Base-by-base conservation (phyloP, 2,329 filamentous ascomycete species). In the Chaetoscypha palmicola region DNA sequence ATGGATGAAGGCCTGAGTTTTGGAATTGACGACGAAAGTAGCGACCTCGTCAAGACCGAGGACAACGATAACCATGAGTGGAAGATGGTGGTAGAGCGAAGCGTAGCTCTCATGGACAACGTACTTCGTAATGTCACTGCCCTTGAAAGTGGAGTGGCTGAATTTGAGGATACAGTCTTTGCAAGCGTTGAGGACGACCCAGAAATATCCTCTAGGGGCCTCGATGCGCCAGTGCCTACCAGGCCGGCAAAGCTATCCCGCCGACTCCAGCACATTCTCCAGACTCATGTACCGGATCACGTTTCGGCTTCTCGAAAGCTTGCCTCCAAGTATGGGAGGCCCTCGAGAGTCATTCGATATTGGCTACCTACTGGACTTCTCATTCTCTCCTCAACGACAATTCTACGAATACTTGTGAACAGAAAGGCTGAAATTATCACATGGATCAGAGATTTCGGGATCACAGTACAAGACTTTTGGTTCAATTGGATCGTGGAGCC, bases 401-500 rank as follows among this genome's bases (percentile, higher is more conserved):
- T 94, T n/a, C 69, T 97, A 12, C 81, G 82, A 17, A 77, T 97
- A 28, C 65, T 94, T 22, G 72, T 85, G 48, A 86, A 83, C 59
- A 76, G 81, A 40, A 79, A 79, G 56, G 83, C 83, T 16, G 86
- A 91, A 53, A 83, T 98, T 16, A 53, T 86, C 20, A 73, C 79
- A 36, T 96, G 90, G 89, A 71, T 94, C 34, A 71, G 75, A 26
- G 85, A 92, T 51, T 67, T 95, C 20, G 91, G 88, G 5, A 69
- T 71, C 1, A 98, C 92, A 0, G 68, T 81, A 1, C 75, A 86
- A 42, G 91, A 94, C 63, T 98, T 98, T 62, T 96, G 90, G 86
- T 73, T 81, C 48, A 98, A 98, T 63, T 98, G 92, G 92, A 84
- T 98, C 2, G 70, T 98, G 9, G 84, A 94, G 52, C 92, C 92